Evolutionary conservation across 2,329 filamentous ascomycete genomes (phyloP), one percentile per base, ranked within the genome.

Genomic region (Chrysoporthe deuterocubensis): DNA sequence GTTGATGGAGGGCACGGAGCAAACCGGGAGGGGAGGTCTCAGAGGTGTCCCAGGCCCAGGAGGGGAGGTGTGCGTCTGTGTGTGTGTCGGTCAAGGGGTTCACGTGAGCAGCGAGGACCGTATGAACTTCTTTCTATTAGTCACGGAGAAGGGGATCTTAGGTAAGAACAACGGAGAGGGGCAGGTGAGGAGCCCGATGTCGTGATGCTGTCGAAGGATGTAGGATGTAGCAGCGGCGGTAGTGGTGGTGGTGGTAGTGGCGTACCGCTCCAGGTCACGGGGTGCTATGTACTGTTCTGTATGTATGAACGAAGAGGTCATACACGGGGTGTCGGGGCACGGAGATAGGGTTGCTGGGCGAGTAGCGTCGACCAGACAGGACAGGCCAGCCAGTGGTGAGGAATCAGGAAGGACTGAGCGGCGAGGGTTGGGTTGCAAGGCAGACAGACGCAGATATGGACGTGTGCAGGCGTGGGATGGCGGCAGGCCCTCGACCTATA

Each of bases 121-220:
- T 54, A 61, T 62, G 58, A 64, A 44, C 37, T 57, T 60, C 60
- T 71, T 74, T 73, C 69, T 74, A 74, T 75, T 75, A 74, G 73
- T 74, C 73, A 75, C 71, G 42, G 60, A 62, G 65, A 42, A 70
- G 68, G 67, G 68, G 64, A 54, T 71, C 69, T 75, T 75, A 75
- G 72, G 73, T 75, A 75, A 75, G 66, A 67, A 66, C 64, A 66
- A 65, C 59, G 42, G 32, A 54, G 43, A 57, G 59, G 61, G 32
- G 58, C 34, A 59, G 40, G 37, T 66, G 40, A 50, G 18, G 32
- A 37, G 44, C 32, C 62, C 21, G 21, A 52, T 16, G 44, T 32
- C 34, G 64, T 64, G 64, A 60, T 62, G n/a, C 48, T 18, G 63
- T 67, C 60, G 61, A 57, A 67, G 54, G 16, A 26, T 26, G 26